Evolutionary conservation across 371 early-diverging fungal species (phyloP).

Genomic region (Blastocladiella emersonii): DNA sequence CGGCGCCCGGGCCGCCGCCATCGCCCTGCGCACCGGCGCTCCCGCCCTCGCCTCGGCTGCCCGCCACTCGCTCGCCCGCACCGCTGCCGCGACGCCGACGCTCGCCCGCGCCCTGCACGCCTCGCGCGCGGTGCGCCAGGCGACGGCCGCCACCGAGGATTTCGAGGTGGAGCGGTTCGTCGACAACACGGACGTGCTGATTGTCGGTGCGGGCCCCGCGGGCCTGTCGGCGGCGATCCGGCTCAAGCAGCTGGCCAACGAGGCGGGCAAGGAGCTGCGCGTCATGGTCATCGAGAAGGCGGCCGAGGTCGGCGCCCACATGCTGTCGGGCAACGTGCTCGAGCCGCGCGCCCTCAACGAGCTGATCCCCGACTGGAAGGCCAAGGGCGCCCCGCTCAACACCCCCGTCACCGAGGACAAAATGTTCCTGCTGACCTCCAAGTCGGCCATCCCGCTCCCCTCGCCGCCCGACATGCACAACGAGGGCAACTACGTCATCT

Average conservation of each 20-base stretch:
- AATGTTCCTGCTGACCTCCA: slow-evolving; percentile 72
- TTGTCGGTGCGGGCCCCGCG: slow-evolving; percentile 93
- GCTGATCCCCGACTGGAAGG: slow-evolving; percentile 95
- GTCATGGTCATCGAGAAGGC: slow-evolving; percentile 93
- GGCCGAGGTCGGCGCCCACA: slow-evolving; percentile 89
- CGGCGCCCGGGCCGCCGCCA: no score
- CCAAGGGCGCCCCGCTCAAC: slow-evolving; percentile 80
- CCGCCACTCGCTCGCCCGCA: no score
- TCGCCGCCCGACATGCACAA: slow-evolving; percentile 95
- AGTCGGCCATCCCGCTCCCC: slow-evolving; percentile 72
- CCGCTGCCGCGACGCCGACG: not conserved
- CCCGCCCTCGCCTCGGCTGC: no score
- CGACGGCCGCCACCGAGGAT: not conserved
- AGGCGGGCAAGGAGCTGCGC: slow-evolving; percentile 67
- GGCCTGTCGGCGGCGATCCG: slow-evolving; percentile 91
- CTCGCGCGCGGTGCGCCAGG: not conserved
- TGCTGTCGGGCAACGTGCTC: slow-evolving; percentile 85
- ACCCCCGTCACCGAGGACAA: slow-evolving; percentile 74
- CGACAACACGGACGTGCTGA: slow-evolving; percentile 89
- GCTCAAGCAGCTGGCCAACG: slow-evolving; percentile 75
- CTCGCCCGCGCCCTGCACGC: not conserved
- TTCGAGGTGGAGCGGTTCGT: slow-evolving; percentile 33
- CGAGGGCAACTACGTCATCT: slow-evolving; percentile 92
- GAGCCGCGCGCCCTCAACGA: slow-evolving; percentile 88
- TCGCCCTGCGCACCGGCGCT: no score